These are phyloP conservation scores for Blastobotrys serpentis DNA, from an alignment of 1,139 yeast species.

Conservation along the genomic window DNA sequence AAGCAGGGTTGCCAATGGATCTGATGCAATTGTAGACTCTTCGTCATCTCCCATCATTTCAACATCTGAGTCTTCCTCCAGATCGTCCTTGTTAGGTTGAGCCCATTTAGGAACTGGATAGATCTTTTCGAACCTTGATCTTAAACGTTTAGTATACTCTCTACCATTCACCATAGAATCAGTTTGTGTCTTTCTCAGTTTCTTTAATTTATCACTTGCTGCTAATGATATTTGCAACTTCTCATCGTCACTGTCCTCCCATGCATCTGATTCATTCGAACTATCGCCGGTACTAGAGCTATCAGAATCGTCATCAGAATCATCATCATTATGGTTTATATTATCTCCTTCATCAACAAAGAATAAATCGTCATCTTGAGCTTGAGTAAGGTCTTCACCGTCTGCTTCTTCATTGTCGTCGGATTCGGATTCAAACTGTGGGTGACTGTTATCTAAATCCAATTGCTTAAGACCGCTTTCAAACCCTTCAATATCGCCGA, in stretches of 20 bases:
- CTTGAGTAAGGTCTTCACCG: slow-evolving; percentile 35
- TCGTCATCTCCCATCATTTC: slow-evolving; percentile 39
- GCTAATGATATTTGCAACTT: slow-evolving; percentile 59
- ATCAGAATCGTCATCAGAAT: slow-evolving; percentile 55
- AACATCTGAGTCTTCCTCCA: slow-evolving; percentile 30
- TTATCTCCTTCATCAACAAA: slow-evolving; percentile 41
- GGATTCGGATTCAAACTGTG: slow-evolving; percentile 46
- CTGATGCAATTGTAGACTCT: slow-evolving; percentile 39
- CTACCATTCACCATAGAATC: slow-evolving; percentile 64
- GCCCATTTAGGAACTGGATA: slow-evolving; percentile 93
- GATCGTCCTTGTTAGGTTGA: slow-evolving; percentile 28
- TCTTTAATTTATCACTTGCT: slow-evolving; percentile 60
- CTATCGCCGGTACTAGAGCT: slow-evolving; percentile 34
- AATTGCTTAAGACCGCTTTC: slow-evolving; percentile 60
- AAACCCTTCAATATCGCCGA: slow-evolving; percentile 85
- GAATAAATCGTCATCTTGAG: slow-evolving; percentile 39
- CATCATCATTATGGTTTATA: slow-evolving; percentile 35
- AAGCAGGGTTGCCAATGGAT: slow-evolving; percentile 56
- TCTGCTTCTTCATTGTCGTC: slow-evolving; percentile 40
- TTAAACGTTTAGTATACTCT: slow-evolving; percentile 67
- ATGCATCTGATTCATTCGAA: slow-evolving; percentile 51
- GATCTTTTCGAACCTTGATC: slow-evolving; percentile 82
- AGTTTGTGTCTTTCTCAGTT: slow-evolving; percentile 62
- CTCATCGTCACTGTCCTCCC: slow-evolving; percentile 95
- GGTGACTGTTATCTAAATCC: slow-evolving; percentile 44